These are phyloP conservation scores for Aureobasidium sp. DNA, from an alignment of 2,329 filamentous ascomycete species.

Conservation along the genomic window DNA sequence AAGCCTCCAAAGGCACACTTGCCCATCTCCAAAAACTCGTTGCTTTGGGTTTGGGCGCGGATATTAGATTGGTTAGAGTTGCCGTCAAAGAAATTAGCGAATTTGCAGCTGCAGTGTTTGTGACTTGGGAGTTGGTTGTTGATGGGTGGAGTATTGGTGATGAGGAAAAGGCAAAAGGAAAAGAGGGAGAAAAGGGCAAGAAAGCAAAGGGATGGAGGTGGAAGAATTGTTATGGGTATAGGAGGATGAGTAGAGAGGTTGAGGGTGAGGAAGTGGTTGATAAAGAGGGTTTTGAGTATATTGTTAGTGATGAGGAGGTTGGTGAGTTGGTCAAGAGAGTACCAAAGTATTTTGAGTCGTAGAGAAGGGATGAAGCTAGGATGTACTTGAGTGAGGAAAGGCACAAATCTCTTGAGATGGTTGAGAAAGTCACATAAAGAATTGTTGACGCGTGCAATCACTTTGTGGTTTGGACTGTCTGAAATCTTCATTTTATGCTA, in stretches of 20 bases:
- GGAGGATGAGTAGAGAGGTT: not conserved
- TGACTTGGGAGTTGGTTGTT: constrained; percentile 16
- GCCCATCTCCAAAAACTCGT: constrained; percentile 14
- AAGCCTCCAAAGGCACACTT: not conserved
- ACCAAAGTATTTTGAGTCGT: constrained; percentile 10
- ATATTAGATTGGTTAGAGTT: not conserved
- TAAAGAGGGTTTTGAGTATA: constrained; percentile 13
- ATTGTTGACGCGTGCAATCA: not conserved
- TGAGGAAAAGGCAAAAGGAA: not conserved
- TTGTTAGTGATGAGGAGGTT: constrained; percentile 17
- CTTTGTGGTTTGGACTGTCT: not conserved
- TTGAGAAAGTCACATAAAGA: too few relatives aligned
- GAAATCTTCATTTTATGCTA: not conserved
- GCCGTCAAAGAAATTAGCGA: not conserved
- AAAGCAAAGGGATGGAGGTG: constrained; percentile 13
- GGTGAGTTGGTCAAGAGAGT: constrained; percentile 14
- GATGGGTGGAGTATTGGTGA: not conserved
- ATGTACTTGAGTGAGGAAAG: too few relatives aligned
- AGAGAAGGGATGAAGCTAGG: too few relatives aligned
- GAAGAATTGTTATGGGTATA: constrained; percentile 17
- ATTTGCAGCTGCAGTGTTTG: constrained; percentile 3
- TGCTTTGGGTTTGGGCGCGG: not conserved
- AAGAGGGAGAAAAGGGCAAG: not conserved
- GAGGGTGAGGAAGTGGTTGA: constrained; percentile 1
- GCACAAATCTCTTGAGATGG: too few relatives aligned